A percentile compares a stretch with the other conserved stretches of the same genome.
Conservation (phyloP, 2,329 filamentous ascomycete genomes). For the Fusarium robinianum region DNA sequence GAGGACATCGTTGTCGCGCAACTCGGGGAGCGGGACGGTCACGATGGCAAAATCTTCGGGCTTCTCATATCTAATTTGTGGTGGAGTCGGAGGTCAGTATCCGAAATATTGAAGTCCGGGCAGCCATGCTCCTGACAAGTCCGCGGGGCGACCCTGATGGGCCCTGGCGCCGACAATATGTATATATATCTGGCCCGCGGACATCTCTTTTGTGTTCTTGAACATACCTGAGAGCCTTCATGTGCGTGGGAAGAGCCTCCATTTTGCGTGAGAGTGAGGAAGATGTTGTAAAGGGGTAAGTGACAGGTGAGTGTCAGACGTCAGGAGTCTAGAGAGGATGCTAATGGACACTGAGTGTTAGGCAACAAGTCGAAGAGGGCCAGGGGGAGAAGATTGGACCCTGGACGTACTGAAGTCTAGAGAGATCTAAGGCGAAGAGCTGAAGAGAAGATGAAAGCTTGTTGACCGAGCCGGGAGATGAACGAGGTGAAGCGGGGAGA, state of each 20-base stretch:
- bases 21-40: slow-evolving; percentile 62
- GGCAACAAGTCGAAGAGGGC: neutral
- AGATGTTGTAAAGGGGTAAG: neutral
- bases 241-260: slow-evolving; percentile 54
- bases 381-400: neutral
- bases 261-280: slow-evolving; percentile 24
- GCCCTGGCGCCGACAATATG: slow-evolving; percentile 2
- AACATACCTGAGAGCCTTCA: slow-evolving; percentile 65
- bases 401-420: neutral
- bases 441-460: slow-evolving; percentile 1
- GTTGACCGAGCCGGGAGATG: neutral
- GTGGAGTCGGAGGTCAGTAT: slow-evolving; percentile 10
- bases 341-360: too few species aligned
- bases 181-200: slow-evolving; percentile 10
- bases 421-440: too few species aligned
- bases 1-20: slow-evolving; percentile 64
- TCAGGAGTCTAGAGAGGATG: neutral
- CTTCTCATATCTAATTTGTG: slow-evolving; percentile 58
- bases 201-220: neutral
- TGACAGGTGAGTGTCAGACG: neutral
- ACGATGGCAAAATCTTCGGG: slow-evolving; percentile 65
- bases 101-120: slow-evolving; percentile 5
- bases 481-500: slow-evolving; percentile 5
- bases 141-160: slow-evolving; percentile 30
- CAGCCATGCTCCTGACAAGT: slow-evolving; percentile 5